Conservation (phyloP, 148 eudicot genomes). For the Chenopodium album region DNA sequence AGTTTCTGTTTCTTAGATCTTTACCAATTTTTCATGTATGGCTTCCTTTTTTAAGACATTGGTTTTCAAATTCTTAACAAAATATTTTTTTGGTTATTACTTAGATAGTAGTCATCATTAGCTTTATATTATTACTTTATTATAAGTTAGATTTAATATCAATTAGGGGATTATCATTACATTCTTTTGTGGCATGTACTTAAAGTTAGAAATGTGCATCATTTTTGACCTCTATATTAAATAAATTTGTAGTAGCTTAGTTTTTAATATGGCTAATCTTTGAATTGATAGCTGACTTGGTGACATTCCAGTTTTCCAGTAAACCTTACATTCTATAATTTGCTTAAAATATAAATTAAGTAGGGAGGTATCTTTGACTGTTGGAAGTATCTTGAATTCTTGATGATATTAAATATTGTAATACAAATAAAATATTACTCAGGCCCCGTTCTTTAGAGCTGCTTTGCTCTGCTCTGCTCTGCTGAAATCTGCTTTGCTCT, state of each 20-base stretch:
- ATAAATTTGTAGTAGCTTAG: neutral
- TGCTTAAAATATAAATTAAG: neutral
- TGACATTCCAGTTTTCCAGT: neutral
- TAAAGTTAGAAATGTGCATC: constrained; percentile 14
- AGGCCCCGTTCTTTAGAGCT: too few relatives aligned
- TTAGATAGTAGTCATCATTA: constrained; percentile 9
- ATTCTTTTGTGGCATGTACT: constrained; percentile 23
- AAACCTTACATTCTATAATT: neutral
- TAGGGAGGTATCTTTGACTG: neutral
- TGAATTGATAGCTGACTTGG: neutral
- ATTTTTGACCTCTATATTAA: neutral
- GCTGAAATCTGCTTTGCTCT: too few relatives aligned
- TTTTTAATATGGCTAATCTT: neutral
- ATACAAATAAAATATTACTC: too few relatives aligned
- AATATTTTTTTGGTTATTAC: neutral
- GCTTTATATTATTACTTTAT: neutral
- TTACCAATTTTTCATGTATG: constrained; percentile 5
- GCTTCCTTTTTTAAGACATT: constrained; percentile 7
- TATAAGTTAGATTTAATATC: neutral
- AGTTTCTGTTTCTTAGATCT: constrained; percentile 22
- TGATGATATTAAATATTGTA: too few relatives aligned
- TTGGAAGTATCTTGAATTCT: neutral
- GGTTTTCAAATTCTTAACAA: neutral
- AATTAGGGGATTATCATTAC: constrained; percentile 26
- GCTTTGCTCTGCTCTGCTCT: too few relatives aligned